These are phyloP conservation scores for Debaryomyces robertsiae DNA, from an alignment of 1,139 yeast species.

Conservation along the genomic window DNA sequence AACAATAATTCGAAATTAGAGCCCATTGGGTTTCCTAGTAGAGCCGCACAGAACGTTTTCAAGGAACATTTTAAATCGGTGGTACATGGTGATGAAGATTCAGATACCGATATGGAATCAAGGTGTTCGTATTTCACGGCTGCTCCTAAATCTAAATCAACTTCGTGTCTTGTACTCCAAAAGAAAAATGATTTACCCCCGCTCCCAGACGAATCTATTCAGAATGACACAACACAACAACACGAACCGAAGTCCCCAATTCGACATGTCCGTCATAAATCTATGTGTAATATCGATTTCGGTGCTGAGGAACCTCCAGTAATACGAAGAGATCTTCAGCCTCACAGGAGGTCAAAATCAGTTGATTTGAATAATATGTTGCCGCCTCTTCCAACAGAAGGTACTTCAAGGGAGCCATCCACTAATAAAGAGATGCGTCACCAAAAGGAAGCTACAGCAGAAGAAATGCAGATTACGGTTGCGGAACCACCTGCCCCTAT, in stretches of 20 bases:
- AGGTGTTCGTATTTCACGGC: constrained; percentile 17
- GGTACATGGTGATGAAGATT: constrained; percentile 29
- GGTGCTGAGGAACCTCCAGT: constrained; percentile 18
- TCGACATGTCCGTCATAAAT: constrained; percentile 42
- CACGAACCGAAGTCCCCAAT: constrained; percentile 26
- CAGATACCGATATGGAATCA: constrained; percentile 34
- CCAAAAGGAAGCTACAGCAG: constrained; percentile 1
- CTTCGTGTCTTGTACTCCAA: constrained; percentile 20
- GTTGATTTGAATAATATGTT: constrained; percentile 10
- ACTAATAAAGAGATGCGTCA: not conserved
- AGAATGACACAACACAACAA: constrained; percentile 1
- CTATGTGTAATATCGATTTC: constrained; percentile 43
- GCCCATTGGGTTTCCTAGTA: constrained; percentile 41
- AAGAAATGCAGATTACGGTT: constrained; percentile 18
- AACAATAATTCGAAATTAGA: constrained; percentile 21
- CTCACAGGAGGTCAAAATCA: constrained; percentile 20
- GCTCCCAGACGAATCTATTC: constrained; percentile 14
- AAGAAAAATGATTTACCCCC: constrained; percentile 19
- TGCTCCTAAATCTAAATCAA: constrained; percentile 25
- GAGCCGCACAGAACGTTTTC: constrained; percentile 32
- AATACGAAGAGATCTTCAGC: not conserved
- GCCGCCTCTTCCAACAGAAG: not conserved
- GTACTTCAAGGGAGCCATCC: not conserved
- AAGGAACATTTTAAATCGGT: constrained; percentile 30
- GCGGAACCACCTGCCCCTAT: constrained; percentile 45